These are phyloP conservation scores for Pachyrhizus erosus DNA, from an alignment of 306 rosid genomes.

Conservation along the genomic window DNA sequence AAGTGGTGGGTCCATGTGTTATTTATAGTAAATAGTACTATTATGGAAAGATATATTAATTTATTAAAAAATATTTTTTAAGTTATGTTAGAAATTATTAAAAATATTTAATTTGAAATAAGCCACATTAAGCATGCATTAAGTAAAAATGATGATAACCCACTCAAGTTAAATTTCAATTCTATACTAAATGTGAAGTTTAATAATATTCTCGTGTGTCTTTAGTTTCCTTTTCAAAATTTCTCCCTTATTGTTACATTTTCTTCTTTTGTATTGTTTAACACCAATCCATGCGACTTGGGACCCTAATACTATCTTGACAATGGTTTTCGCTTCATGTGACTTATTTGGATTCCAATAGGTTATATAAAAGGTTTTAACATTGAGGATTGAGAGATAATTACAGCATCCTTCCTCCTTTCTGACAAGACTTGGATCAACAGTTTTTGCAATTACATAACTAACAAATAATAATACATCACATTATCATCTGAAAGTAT, in stretches of 20 bases:
- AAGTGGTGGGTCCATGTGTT: neutral
- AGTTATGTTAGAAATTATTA: neutral
- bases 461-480: neutral
- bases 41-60: neutral
- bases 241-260: neutral
- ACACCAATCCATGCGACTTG: neutral
- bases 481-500: neutral
- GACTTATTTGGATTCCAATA: neutral
- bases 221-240: neutral
- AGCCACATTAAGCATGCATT: neutral
- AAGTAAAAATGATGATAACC: neutral
- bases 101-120: neutral
- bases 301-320: neutral
- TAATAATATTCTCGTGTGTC: neutral
- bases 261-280: neutral
- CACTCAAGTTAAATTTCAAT: neutral
- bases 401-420: neutral
- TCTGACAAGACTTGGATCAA: neutral
- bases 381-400: no score
- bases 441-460: neutral
- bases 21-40: neutral
- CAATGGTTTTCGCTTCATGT: neutral
- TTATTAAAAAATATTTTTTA: neutral
- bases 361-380: no score
- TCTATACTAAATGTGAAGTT: neutral